Base-by-base conservation (phyloP, 2,329 filamentous ascomycete species). In the Diaporthe eres region DNA sequence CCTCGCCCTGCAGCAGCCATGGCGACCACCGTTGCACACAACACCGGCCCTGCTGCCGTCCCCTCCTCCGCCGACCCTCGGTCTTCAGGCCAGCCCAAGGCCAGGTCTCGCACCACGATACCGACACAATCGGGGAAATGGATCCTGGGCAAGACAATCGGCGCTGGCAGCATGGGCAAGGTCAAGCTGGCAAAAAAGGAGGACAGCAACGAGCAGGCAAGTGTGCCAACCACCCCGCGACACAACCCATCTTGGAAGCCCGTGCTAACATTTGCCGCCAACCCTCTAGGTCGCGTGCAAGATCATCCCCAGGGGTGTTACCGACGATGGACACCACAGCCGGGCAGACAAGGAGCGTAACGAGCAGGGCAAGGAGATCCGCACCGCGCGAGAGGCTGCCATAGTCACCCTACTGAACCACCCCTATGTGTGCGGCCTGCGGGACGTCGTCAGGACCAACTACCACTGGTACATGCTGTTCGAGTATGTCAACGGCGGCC, bases 381-480 rank as follows among this genome's bases (percentile, higher is more conserved):
- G 97, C 75, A 98, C 97, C 19, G 95, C 96, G 55, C 92, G 97
- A 82, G 97, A 99, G 84, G 96, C 97, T 57, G 97, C 97, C 79
- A 98, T 99, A 82, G 96, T 98, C 78, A 98, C 95, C 37, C 91
- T 99, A 65, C 90, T 98, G 75, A 95, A 95, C 82, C 97, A 98
- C 81, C 97, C 96, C 19, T 97, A 98, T 82, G 97, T 99, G 75
- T 98, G 97, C 83, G 95, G 94, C 76, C 94, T 99, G 90, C 92
- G 95, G 79, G 97, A 99, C 85, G 95, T 98, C 37, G 94, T 98
- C 74, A 93, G 96, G 75, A 98, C 97, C 70, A 96, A 97, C 81
- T 97, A 98, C 83, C 97, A 99, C 85, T 99, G 97, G 97, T 99
- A 99, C 85, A 99, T 99, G 97, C 92, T 99, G 71, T 99, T 98